phyloP scores from a whole-genome alignment of 2,329 filamentous ascomycete species.

The Microsporum audouinii region DNA sequence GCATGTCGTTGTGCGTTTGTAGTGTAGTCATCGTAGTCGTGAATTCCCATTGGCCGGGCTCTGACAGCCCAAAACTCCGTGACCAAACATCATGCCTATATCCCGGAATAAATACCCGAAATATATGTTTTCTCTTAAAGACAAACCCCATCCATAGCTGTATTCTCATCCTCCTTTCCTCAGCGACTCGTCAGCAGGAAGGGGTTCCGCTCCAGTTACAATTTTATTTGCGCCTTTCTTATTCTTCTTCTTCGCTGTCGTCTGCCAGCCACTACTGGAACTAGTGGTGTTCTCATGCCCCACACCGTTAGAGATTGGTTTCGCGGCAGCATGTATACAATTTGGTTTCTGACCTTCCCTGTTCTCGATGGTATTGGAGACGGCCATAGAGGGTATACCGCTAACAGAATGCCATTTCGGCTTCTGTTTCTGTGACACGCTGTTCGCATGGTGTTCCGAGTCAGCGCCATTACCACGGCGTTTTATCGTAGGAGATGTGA shows the following conservation, averaged over 20 bases:
- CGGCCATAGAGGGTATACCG: constrained; percentile 1
- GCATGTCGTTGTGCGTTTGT: background rate
- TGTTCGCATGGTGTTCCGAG: constrained; percentile 24
- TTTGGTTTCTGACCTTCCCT: constrained; percentile 28
- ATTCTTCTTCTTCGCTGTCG: constrained; percentile 32
- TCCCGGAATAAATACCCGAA: constrained; percentile 3
- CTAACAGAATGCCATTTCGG: constrained; percentile 25
- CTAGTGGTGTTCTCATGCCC: constrained; percentile 16
- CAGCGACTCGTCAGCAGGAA: constrained; percentile 34
- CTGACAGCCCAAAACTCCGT: background rate
- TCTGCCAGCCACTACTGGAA: constrained; percentile 29
- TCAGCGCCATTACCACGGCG: constrained; percentile 25
- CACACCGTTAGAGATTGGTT: constrained; percentile 11
- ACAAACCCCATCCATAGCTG: background rate
- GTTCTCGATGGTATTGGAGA: constrained; percentile 14
- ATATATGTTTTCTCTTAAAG: background rate
- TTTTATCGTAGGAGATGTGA: constrained; percentile 22
- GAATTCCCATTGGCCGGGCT: background rate
- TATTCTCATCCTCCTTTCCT: constrained; percentile 35
- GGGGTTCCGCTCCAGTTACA: constrained; percentile 25
- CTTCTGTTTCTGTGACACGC: constrained; percentile 25
- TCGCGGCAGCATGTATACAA: constrained; percentile 14
- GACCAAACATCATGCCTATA: background rate
- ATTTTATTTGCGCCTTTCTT: constrained; percentile 26
- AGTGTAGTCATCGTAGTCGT: background rate